Evolutionary conservation across 768 basidiomycete species (phyloP), one percentile per base, ranked within the genome.

Genomic region (Tephrocybe sp.): DNA sequence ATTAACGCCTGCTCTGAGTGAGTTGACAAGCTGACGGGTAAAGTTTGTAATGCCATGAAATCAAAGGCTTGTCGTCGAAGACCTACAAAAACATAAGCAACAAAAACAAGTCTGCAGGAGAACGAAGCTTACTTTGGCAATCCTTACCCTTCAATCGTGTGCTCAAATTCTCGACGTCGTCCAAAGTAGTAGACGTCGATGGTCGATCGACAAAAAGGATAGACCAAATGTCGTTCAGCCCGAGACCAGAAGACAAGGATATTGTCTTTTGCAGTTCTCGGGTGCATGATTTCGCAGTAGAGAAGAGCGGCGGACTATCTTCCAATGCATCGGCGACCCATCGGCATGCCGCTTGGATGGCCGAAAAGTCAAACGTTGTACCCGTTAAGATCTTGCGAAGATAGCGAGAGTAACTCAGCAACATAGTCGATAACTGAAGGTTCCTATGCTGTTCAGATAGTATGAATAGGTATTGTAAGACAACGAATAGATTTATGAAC

Each of bases 181-280:
- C 42, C 34, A 68, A 30, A 16, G 53, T 45, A n/a, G 50, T 16
- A 4, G 53, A 23, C 33, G 51, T n/a, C 7, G 62, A 44, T 14
- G 56, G 47, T 31, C 62, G 54, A 13, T 65, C 65, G 19, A 65
- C 39, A 23, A 67, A 74, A 48, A 84, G 65, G 5, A 62, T 65
- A 11, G 74, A 70, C 92, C 92, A 96, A 32, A 96, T 79, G 17
- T 84, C 74, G 16, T 78, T 68, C 63, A 94, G 70, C 19, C 86
- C 88, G 20, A 82, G 72, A 4, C 95, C 94, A n/a, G 81, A 77
- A 6, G 82, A 80, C 13, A 84, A 75, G 2, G 78, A 79, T 13
- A 88, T 72, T 3, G 71, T 61, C 4, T 73, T 65, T 33, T 75
- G 70, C 3, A 95, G 69, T 5, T 60, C 58, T 30, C 68, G 50